Conservation (phyloP, 331 rosid species). For the Malus hybrid region DNA sequence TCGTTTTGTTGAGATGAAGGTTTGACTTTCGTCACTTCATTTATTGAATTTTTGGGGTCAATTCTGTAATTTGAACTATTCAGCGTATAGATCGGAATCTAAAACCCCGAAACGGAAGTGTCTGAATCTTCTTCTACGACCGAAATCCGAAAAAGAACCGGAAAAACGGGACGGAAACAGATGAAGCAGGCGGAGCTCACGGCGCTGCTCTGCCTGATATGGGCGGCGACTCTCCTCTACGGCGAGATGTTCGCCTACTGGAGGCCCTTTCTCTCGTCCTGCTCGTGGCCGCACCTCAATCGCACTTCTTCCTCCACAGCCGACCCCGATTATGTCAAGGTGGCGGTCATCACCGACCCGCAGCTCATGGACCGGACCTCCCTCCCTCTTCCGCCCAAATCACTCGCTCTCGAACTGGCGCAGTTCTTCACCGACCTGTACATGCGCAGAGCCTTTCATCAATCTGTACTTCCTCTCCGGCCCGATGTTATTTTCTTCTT, state of each 20-base stretch:
- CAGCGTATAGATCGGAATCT: neutral
- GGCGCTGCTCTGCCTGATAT: constrained; percentile 37
- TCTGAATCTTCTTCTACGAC: neutral
- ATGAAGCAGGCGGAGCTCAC: constrained; percentile 74
- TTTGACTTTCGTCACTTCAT: neutral
- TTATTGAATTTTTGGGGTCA: neutral
- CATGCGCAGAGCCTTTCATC: constrained; percentile 76
- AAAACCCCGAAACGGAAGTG: neutral
- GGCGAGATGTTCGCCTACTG: constrained; percentile 70
- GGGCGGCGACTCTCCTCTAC: constrained; percentile 59
- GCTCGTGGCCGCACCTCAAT: constrained; percentile 48
- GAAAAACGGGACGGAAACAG: neutral
- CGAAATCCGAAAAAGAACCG: neutral
- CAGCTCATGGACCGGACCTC: constrained; percentile 91
- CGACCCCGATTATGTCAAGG: constrained; percentile 39
- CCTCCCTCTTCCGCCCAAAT: constrained; percentile 51
- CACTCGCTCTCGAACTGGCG: constrained; percentile 56
- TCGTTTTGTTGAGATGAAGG: neutral
- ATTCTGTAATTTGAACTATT: neutral
- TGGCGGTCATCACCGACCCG: constrained; percentile 76
- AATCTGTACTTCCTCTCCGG: constrained; percentile 56
- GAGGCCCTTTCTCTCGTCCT: constrained; percentile 43
- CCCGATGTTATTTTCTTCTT: constrained; percentile 68
- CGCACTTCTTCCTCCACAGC: constrained; percentile 22
- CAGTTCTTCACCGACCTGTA: constrained; percentile 72